Conservation (phyloP, 2,329 filamentous ascomycete genomes). For the Byssochlamys sp. region DNA sequence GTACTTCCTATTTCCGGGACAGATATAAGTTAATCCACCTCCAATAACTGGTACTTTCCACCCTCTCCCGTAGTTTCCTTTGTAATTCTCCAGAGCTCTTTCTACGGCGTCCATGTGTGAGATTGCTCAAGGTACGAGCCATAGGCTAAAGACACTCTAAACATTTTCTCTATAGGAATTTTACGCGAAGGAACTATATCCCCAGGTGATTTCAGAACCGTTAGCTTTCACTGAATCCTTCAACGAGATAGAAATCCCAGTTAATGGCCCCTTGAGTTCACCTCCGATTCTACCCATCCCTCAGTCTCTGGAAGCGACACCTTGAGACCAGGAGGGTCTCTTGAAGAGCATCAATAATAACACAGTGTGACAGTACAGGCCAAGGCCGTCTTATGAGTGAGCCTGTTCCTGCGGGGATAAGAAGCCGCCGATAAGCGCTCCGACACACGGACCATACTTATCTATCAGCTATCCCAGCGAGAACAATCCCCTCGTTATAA, state of each 20-base stretch:
- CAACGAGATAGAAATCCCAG: slow-evolving; percentile 75
- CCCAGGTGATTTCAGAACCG: slow-evolving; percentile 73
- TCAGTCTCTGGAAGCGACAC: slow-evolving; percentile 72
- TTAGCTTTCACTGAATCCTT: slow-evolving; percentile 71
- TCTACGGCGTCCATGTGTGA: slow-evolving; percentile 74
- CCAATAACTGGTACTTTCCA: slow-evolving; percentile 27
- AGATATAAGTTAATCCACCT: slow-evolving; percentile 22
- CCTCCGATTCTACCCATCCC: slow-evolving; percentile 52
- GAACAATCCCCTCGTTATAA: too few relatives aligned
- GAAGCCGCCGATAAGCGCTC: too few relatives aligned
- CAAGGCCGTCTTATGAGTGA: too few relatives aligned
- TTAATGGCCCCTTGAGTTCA: slow-evolving; percentile 74
- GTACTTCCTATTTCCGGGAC: not conserved
- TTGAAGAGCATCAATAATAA: too few relatives aligned
- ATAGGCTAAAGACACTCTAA: slow-evolving; percentile 86
- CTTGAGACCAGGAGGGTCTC: slow-evolving; percentile 28
- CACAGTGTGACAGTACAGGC: too few relatives aligned
- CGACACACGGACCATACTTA: too few relatives aligned
- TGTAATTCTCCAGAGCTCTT: slow-evolving; percentile 52
- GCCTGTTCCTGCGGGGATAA: too few relatives aligned
- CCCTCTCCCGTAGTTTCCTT: slow-evolving; percentile 22
- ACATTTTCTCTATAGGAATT: slow-evolving; percentile 63
- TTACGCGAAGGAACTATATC: slow-evolving; percentile 63
- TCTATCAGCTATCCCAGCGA: too few relatives aligned
- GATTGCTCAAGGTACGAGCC: slow-evolving; percentile 72